A percentile compares a stretch with the other conserved stretches of the same genome.
Evolutionary conservation across 192 early-diverging fungal genomes (phyloP).

Genomic region (Coemansia umbellata): DNA sequence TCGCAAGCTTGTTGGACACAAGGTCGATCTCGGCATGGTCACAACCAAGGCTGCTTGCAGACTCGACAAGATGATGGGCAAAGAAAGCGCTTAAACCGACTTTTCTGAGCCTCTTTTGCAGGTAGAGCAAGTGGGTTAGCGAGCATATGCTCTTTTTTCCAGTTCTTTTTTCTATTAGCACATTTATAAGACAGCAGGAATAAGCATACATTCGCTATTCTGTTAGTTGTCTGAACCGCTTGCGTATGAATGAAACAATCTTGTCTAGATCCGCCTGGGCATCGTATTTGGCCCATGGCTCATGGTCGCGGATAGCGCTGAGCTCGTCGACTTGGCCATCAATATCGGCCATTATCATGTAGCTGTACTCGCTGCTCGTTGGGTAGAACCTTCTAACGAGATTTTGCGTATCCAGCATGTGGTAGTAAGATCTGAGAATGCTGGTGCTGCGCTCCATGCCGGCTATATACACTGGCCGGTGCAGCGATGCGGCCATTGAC

Average conservation of each 20-base stretch:
- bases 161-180: background rate
- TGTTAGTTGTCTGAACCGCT: constrained; percentile 5
- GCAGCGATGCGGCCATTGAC: constrained; percentile 30
- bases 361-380: constrained; percentile 40
- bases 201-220: background rate
- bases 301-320: constrained; percentile 46
- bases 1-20: constrained; percentile 90
- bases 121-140: background rate
- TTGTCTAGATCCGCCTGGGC: constrained; percentile 22
- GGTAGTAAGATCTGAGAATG: constrained; percentile 42
- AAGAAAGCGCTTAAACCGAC: constrained; percentile 21
- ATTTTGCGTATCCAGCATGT: constrained; percentile 30
- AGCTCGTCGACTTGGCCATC: constrained; percentile 30
- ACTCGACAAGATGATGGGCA: constrained; percentile 70
- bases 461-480: constrained; percentile 38
- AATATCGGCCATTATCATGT: constrained; percentile 43
- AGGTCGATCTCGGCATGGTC: constrained; percentile 88
- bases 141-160: background rate
- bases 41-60: constrained; percentile 85
- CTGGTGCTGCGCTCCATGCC: constrained; percentile 36
- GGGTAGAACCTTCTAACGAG: constrained; percentile 49
- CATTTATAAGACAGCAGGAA: background rate
- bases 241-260: constrained; percentile 23
- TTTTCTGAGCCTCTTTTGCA: too few relatives aligned
- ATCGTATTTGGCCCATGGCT: constrained; percentile 39